phyloP scores from a whole-genome alignment of 805 yeast species.

The Metschnikowia shivogae region DNA sequence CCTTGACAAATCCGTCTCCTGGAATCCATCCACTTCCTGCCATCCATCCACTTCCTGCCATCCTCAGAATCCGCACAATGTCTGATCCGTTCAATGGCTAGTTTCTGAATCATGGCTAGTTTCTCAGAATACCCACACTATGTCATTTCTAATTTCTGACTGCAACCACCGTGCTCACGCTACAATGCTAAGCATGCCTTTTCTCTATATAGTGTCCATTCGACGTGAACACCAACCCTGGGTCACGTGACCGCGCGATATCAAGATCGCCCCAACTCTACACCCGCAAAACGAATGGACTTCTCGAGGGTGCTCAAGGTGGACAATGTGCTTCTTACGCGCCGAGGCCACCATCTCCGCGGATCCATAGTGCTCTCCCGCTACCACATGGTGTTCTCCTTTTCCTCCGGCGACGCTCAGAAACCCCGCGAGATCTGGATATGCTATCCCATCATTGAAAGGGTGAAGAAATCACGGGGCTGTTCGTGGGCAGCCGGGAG shows the following conservation, averaged over 20 bases:
- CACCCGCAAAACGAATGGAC: slow-evolving; percentile 23
- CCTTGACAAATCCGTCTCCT: too few species aligned
- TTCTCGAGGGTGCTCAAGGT: slow-evolving; percentile 26
- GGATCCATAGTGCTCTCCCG: slow-evolving; percentile 38
- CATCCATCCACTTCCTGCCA: too few species aligned
- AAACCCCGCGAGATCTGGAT: slow-evolving; percentile 75
- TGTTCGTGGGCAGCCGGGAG: slow-evolving; percentile 33
- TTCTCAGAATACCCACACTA: too few species aligned
- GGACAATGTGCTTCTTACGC: slow-evolving; percentile 34
- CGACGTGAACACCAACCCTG: background rate
- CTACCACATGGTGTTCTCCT: slow-evolving; percentile 38
- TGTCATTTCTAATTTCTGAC: too few species aligned
- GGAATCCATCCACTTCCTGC: too few species aligned
- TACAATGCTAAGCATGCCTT: too few species aligned
- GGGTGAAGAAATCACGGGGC: slow-evolving; percentile 55
- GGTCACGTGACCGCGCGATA: slow-evolving; percentile 6
- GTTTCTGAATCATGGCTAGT: too few species aligned
- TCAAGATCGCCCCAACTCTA: too few species aligned
- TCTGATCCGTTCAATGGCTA: too few species aligned
- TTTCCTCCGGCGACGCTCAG: slow-evolving; percentile 11
- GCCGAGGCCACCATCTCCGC: slow-evolving; percentile 34
- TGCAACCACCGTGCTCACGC: too few species aligned
- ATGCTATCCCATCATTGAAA: slow-evolving; percentile 78
- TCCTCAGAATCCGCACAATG: too few species aligned
- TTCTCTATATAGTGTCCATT: too few species aligned